Evolutionary conservation across 148 eudicot genomes (phyloP).

Genomic region (Rheum nobile): DNA sequence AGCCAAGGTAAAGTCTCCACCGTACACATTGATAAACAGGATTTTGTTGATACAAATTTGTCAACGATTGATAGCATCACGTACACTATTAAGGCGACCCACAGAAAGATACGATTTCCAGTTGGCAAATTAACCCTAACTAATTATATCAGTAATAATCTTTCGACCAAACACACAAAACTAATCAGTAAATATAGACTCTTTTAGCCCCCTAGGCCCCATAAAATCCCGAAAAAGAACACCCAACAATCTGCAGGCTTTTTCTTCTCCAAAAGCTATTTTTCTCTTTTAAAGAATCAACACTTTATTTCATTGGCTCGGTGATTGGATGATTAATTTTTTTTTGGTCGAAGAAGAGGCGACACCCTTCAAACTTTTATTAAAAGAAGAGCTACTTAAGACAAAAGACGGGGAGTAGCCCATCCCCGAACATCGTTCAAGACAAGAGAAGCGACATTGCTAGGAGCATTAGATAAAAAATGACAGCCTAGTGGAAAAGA

Average conservation of each 20-base stretch:
- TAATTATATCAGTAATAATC: not conserved
- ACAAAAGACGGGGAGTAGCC: too few relatives aligned
- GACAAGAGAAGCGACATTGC: too few relatives aligned
- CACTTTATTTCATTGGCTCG: not conserved
- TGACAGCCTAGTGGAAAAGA: too few relatives aligned
- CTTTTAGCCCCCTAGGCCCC: not conserved
- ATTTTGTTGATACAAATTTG: not conserved
- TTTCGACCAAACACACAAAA: too few relatives aligned
- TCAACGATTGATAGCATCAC: not conserved
- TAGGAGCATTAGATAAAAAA: too few relatives aligned
- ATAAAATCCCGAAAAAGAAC: not conserved
- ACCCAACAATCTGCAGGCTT: slow-evolving; percentile 5
- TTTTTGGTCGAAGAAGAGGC: too few relatives aligned
- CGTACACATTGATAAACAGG: not conserved
- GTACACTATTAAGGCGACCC: not conserved
- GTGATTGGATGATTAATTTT: not conserved
- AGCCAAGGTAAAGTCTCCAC: not conserved
- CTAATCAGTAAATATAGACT: too few relatives aligned
- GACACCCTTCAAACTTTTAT: too few relatives aligned
- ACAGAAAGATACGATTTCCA: not conserved
- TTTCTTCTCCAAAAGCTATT: not conserved
- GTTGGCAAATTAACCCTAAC: not conserved
- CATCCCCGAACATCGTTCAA: too few relatives aligned
- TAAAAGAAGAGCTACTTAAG: too few relatives aligned
- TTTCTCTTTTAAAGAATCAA: not conserved